phyloP scores from a whole-genome alignment of 2,329 filamentous ascomycete species.

The Shiraia bambusicola region DNA sequence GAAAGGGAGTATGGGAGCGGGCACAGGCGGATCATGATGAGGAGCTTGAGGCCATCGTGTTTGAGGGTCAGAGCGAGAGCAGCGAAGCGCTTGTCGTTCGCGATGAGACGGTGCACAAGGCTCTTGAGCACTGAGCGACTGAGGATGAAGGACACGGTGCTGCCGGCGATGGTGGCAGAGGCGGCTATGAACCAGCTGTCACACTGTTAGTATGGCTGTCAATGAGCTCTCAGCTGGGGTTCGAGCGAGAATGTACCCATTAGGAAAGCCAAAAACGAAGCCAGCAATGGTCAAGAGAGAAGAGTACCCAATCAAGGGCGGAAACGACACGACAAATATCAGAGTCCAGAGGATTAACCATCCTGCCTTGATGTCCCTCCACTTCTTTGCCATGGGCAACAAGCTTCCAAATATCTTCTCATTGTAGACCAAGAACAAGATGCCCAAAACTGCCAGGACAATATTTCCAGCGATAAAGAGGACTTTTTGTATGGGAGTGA shows the following conservation, averaged over 20 bases:
- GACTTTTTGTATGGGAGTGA: conserved; percentile 64
- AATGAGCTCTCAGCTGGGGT: conserved; percentile 34
- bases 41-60: conserved; percentile 82
- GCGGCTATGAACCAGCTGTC: conserved; percentile 81
- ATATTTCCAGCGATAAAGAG: conserved; percentile 57
- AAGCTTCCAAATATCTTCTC: conserved; percentile 77
- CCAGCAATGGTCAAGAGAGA: conserved; percentile 70
- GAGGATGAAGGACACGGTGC: conserved; percentile 75
- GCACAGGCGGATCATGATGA: conserved; percentile 90
- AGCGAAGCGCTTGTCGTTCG: conserved; percentile 81
- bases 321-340: conserved; percentile 77
- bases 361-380: conserved; percentile 72
- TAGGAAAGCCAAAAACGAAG: conserved; percentile 71
- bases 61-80: conserved; percentile 86
- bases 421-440: conserved; percentile 76
- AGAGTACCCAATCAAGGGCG: conserved; percentile 84
- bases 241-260: conserved; percentile 58
- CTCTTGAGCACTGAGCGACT: conserved; percentile 75
- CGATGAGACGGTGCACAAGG: conserved; percentile 79
- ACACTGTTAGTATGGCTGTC: conserved; percentile 1
- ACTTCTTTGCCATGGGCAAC: conserved; percentile 70
- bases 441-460: conserved; percentile 55
- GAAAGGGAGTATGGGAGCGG: conserved; percentile 89
- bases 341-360: conserved; percentile 74
- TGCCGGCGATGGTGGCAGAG: conserved; percentile 74